phyloP scores from a whole-genome alignment of 768 basidiomycete species.

The Termitomyces sp. region DNA sequence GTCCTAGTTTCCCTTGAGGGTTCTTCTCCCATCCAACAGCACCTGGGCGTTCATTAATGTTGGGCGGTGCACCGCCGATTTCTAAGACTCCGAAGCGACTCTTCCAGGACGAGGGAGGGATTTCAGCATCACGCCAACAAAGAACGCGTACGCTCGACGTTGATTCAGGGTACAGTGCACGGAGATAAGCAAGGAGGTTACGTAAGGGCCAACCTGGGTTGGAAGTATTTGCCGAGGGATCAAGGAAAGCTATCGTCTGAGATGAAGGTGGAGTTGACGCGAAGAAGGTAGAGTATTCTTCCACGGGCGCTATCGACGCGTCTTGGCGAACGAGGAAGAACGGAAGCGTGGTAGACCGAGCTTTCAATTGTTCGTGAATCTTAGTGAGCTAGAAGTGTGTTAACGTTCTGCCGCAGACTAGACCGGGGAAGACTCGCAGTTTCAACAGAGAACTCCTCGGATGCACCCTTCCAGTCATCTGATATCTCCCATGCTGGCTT shows the following conservation, averaged over 20 bases:
- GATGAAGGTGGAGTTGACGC: constrained; percentile 19
- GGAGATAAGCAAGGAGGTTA: constrained; percentile 83
- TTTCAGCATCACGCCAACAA: constrained; percentile 69
- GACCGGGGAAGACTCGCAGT: constrained; percentile 26
- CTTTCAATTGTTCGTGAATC: constrained; percentile 45
- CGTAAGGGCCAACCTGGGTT: constrained; percentile 92
- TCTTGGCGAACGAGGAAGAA: constrained; percentile 59
- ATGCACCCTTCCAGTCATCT: constrained; percentile 46
- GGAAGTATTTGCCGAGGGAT: constrained; percentile 72
- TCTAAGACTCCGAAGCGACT: constrained; percentile 56
- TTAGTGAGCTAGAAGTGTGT: constrained; percentile 35
- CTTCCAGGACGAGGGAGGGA: constrained; percentile 45
- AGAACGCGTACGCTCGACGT: constrained; percentile 55
- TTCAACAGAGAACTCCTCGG: constrained; percentile 33
- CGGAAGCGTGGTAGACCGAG: constrained; percentile 29
- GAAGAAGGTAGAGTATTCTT: constrained; percentile 57
- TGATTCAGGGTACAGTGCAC: constrained; percentile 45
- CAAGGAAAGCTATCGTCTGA: constrained; percentile 60
- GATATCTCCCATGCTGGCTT: constrained; percentile 89
- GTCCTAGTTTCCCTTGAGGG: constrained; percentile 77
- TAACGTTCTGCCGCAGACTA: background rate
- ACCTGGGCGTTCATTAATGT: constrained; percentile 31
- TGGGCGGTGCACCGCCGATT: constrained; percentile 19
- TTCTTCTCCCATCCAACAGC: constrained; percentile 98
- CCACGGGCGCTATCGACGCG: constrained; percentile 43